Evolutionary conservation across 2,329 filamentous ascomycete species (phyloP).

Genomic region (Scedosporium boydii): DNA sequence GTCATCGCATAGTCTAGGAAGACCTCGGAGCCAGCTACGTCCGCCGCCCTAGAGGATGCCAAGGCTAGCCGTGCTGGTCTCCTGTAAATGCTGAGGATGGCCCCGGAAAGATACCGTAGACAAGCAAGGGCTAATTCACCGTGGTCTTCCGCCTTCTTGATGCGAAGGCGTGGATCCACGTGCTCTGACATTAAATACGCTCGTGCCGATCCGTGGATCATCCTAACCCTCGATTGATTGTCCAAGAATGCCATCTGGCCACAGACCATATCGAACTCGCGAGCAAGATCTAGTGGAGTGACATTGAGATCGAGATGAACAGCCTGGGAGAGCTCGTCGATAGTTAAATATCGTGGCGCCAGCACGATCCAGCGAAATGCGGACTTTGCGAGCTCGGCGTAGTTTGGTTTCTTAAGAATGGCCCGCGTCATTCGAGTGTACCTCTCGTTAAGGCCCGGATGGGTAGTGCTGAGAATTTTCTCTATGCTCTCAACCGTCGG

Average conservation of each 20-base stretch:
- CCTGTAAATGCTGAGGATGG: not conserved
- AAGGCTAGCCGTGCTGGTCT: not conserved
- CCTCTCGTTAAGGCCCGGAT: not conserved
- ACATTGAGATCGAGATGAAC: not conserved
- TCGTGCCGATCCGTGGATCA: not conserved
- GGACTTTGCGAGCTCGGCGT: not conserved
- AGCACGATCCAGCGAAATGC: not conserved
- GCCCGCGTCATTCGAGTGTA: not conserved
- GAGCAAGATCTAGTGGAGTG: not conserved
- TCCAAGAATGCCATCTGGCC: not conserved
- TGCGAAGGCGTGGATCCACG: not conserved
- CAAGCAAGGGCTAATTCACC: not conserved
- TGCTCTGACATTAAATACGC: not conserved
- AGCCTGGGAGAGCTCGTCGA: not conserved
- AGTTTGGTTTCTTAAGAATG: not conserved
- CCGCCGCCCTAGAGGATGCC: not conserved
- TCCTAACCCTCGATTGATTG: not conserved
- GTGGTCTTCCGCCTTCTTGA: not conserved
- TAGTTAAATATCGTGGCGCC: not conserved
- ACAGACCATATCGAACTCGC: not conserved
- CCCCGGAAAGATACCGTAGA: not conserved
- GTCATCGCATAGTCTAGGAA: not conserved
- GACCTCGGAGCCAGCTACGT: not conserved
- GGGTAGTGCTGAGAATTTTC: not conserved
- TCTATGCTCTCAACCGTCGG: not conserved